These are phyloP conservation scores for Neoboletus brunneissimus DNA, from an alignment of 768 basidiomycete species.

Conservation along the genomic window DNA sequence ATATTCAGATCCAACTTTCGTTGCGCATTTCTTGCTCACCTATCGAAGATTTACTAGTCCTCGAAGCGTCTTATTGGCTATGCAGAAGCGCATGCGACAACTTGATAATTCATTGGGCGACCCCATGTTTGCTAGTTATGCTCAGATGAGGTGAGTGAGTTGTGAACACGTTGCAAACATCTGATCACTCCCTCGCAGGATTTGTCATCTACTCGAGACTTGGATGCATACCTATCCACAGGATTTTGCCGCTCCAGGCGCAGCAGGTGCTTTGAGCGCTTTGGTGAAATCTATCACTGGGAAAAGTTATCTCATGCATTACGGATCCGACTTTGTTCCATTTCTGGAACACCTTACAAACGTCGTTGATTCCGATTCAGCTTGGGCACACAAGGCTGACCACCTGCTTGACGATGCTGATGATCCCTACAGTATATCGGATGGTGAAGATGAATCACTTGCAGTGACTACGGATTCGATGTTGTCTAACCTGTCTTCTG, in stretches of 20 bases:
- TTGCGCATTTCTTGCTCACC: constrained; percentile 78
- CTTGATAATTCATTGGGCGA: constrained; percentile 70
- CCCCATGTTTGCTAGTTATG: constrained; percentile 84
- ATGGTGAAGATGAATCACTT: constrained; percentile 47
- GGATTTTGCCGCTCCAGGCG: constrained; percentile 77
- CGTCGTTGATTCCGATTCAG: constrained; percentile 63
- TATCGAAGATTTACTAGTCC: constrained; percentile 82
- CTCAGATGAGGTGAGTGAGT: constrained; percentile 71
- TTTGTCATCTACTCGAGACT: constrained; percentile 72
- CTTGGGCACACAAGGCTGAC: constrained; percentile 73
- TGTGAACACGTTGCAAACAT: constrained; percentile 1
- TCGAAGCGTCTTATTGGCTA: constrained; percentile 74
- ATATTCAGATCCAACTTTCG: constrained; percentile 65
- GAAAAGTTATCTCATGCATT: constrained; percentile 80
- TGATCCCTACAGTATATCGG: constrained; percentile 52
- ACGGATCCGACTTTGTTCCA: constrained; percentile 78
- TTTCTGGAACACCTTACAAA: constrained; percentile 68
- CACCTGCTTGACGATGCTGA: constrained; percentile 59
- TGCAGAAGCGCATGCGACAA: constrained; percentile 84
- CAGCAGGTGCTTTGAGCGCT: constrained; percentile 68
- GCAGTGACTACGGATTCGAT: constrained; percentile 33
- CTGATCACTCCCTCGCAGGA: constrained; percentile 41
- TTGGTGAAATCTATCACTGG: constrained; percentile 76
- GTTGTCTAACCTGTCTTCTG: constrained; percentile 25
- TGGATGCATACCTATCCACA: constrained; percentile 77